Evolutionary conservation across 2,329 filamentous ascomycete species (phyloP).

Genomic region (Fusarium sp.): DNA sequence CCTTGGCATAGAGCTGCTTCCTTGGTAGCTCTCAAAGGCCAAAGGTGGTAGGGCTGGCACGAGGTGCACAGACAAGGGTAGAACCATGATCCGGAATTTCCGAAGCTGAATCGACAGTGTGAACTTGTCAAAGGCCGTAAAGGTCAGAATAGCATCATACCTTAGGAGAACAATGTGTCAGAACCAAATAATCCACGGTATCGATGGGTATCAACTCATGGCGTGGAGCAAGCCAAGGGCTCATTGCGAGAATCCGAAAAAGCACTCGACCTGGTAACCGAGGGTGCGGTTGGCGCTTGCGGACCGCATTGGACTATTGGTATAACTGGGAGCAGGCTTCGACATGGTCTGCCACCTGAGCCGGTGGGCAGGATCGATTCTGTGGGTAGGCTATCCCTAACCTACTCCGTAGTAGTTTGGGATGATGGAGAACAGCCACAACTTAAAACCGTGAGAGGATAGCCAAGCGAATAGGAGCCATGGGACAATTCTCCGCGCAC

Average conservation of each 20-base stretch:
- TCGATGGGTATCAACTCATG: not conserved
- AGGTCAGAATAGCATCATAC: not conserved
- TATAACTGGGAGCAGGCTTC: conserved; percentile 4
- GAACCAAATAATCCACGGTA: not conserved
- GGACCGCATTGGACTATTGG: conserved; percentile 20
- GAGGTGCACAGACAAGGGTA: not conserved
- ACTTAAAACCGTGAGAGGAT: conserved; percentile 2
- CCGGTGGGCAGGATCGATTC: not conserved
- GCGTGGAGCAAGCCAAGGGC: not conserved
- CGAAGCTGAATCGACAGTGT: not conserved
- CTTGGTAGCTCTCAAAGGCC: not conserved
- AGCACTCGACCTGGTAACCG: conserved; percentile 11
- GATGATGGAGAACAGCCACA: not conserved
- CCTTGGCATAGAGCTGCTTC: not conserved
- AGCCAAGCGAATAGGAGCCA: not conserved
- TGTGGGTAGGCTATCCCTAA: conserved; percentile 1
- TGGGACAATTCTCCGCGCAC: not conserved
- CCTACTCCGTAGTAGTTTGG: not conserved
- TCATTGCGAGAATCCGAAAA: not conserved
- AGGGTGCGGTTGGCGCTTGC: conserved; percentile 18
- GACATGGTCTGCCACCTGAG: not conserved
- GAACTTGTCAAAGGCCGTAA: not conserved
- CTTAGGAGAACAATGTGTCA: not conserved
- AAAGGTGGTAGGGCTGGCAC: not conserved
- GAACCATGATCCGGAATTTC: not conserved